Evolutionary conservation across 2,329 filamentous ascomycete genomes (phyloP), one percentile per base, ranked within the genome.

Genomic region (Alternaria postmessia): DNA sequence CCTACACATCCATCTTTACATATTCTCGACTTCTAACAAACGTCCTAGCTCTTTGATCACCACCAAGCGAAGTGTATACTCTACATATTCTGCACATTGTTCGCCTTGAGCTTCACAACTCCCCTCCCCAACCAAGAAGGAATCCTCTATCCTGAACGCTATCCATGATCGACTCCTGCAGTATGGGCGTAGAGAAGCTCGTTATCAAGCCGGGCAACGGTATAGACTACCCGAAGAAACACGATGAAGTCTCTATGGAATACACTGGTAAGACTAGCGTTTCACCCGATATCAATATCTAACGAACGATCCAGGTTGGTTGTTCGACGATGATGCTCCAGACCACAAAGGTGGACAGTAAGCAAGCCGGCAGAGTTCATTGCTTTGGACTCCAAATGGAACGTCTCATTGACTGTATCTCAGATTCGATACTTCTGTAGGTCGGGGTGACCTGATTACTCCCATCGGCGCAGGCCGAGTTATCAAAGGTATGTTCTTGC

Each of bases 381-480:
- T 51, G 24, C 46, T 38, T 51, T 26, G 22, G 43, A 7, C 20
- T 44, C 14, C 16, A 32, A 20, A n/a, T 46, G 24, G 39, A 43
- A 34, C 34, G 16, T 18, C 4, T 12, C 54, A 36, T 63, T 74
- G 41, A 74, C 41, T 14, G 32, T 49, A 63, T 56, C 34, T 51
- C 70, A 97, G 94, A 80, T 98, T 99, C 82, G 95, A 98, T 82
- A 91, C 89, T 62, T 97, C 94, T 18, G 85, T 90, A 66, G 89
- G 88, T 63, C 88, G 92, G 56, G 90, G 89, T 51, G 88, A 93
- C 78, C 94, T 98, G 75, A 82, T 87, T 63, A 91, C 88, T 65
- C 76, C 80, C 59, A 98, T 99, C 79, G 95, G 95, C 54, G 84
- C 91, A 67, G 93, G 93, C 55, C 85, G 87, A 75, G 91, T 98